Conservation (phyloP, 2,329 filamentous ascomycete genomes). For the Aspergillus intermedius region DNA sequence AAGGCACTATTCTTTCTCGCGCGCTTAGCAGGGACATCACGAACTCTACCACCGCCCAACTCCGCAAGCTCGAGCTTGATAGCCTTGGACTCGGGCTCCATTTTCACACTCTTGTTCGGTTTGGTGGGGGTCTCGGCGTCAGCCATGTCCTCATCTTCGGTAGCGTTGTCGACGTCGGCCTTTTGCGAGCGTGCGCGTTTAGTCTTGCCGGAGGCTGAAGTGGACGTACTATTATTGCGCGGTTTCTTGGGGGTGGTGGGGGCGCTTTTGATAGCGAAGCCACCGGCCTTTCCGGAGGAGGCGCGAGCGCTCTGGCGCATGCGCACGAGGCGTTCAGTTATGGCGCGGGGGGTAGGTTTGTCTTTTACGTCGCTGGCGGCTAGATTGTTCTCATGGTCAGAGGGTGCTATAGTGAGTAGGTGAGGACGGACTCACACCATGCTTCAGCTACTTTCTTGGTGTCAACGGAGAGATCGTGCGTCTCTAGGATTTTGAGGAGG, state of each 20-base stretch:
- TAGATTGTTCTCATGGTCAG: conserved; percentile 4
- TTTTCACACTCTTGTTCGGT: conserved; percentile 4
- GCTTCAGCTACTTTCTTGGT: conserved; percentile 26
- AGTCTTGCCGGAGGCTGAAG: background rate
- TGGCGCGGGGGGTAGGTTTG: conserved; percentile 34
- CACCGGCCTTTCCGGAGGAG: conserved; percentile 5
- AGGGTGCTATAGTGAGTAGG: background rate
- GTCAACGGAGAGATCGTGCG: conserved; percentile 31
- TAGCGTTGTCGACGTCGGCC: background rate
- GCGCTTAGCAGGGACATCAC: conserved; percentile 10
- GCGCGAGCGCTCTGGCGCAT: conserved; percentile 24
- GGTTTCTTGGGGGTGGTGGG: background rate
- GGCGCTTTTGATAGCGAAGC: conserved; percentile 14
- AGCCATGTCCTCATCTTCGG: background rate
- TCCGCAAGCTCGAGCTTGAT: conserved; percentile 3
- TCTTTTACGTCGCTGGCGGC: conserved; percentile 10
- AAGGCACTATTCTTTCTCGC: conserved; percentile 13
- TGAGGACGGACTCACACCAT: conserved; percentile 31
- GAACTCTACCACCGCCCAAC: conserved; percentile 1
- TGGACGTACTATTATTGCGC: background rate
- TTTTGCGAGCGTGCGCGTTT: conserved; percentile 11
- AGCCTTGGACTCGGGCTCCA: background rate
- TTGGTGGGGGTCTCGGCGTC: background rate
- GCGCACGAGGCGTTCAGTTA: conserved; percentile 32
- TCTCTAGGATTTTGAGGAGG: conserved; percentile 36